These are phyloP conservation scores for Chionographis japonica DNA, from an alignment of 106 monocot genomes.

Conservation along the genomic window DNA sequence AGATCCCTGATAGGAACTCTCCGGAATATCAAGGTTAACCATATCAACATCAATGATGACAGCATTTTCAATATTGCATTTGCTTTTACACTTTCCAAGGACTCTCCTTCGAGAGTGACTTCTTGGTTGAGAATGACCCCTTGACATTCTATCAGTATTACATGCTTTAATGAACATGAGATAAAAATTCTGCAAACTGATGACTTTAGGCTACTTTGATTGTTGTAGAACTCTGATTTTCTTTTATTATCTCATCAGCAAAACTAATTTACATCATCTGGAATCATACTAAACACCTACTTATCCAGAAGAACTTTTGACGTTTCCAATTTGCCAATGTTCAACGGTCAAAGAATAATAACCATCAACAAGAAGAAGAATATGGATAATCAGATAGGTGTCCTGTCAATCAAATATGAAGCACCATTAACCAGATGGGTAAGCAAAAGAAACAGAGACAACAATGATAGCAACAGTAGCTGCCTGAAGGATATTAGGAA, in stretches of 20 bases:
- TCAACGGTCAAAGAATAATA: background rate
- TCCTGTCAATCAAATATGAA: too few species aligned
- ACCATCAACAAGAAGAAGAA: too few species aligned
- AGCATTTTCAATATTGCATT: constrained; percentile 20
- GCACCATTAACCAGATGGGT: too few species aligned
- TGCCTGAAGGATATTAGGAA: too few species aligned
- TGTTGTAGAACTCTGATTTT: background rate
- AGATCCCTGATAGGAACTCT: constrained; percentile 21
- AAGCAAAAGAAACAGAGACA: too few species aligned
- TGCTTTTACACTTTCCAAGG: constrained; percentile 46
- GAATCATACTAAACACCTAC: background rate
- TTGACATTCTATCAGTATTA: constrained; percentile 42
- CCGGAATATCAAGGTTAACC: constrained; percentile 27
- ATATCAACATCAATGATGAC: constrained; percentile 52
- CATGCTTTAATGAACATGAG: background rate
- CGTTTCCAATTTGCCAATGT: background rate
- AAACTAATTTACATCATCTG: background rate
- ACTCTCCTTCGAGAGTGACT: constrained; percentile 23
- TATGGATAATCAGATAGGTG: too few species aligned
- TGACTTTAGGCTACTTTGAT: background rate
- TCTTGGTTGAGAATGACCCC: constrained; percentile 38
- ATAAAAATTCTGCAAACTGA: background rate
- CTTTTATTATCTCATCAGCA: background rate
- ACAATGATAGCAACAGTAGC: too few species aligned
- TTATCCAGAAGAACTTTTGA: background rate